Evolutionary conservation across 768 basidiomycete species (phyloP), one percentile per base, ranked within the genome.

Genomic region (Coprinopsis marcescibilis): DNA sequence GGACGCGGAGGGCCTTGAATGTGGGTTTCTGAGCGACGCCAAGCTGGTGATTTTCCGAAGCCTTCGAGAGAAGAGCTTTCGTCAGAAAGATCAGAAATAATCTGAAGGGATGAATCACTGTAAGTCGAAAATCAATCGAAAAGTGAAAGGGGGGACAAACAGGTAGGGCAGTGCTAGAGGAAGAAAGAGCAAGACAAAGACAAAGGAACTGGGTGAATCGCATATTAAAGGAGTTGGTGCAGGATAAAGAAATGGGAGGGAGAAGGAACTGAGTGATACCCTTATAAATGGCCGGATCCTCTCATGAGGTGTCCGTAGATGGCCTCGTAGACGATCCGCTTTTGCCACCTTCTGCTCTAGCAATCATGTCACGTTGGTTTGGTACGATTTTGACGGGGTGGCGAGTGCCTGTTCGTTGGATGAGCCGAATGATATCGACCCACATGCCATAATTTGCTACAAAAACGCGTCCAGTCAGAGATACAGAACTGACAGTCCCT

Each of bases 81-180:
- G 2, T 50, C 38, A 25, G 43, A 55, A 45, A 55, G 55, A 29
- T 57, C 57, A 15, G 38, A 8, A 11, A 40, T 17, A 23, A 24
- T 24, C n/a, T n/a, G n/a, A n/a, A n/a, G n/a, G n/a, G n/a, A n/a
- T n/a, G n/a, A n/a, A n/a, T n/a, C n/a, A n/a, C n/a, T n/a, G 21
- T 34, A 38, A 45, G 20, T 34, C 39, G 33, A 47, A 40, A 42
- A 23, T 25, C 42, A 38, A 27, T 29, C 14, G 23, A 39, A 30
- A 51, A 32, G 51, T 38, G 27, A 11, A 11, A 11, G 19, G 29
- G 29, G 39, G 34, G 34, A 64, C 67, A 46, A 53, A 72, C 69
- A 48, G 73, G 71, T 40, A 65, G 55, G 52, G 70, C 65, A 49
- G 62, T 60, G 49, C 58, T 64, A 45, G 61, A 58, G 36, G 60